These are phyloP conservation scores for Thalassiosira livingstoniorum DNA, from an alignment of 352 stramenopile genomes.

Conservation along the genomic window DNA sequence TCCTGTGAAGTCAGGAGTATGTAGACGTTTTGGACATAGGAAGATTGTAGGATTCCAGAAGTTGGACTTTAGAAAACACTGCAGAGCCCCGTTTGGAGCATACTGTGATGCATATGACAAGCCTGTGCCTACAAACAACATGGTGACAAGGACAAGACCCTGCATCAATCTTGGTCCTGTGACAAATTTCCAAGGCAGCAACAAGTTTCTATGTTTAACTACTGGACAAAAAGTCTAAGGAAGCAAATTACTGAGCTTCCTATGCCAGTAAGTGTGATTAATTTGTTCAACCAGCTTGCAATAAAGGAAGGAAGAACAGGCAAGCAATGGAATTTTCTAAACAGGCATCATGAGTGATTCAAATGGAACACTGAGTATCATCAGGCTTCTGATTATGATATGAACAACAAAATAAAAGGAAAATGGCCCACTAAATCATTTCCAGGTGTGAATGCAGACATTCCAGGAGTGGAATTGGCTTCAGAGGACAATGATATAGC, in stretches of 20 bases:
- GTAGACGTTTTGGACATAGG: neutral
- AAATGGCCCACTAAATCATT: neutral
- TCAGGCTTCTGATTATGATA: neutral
- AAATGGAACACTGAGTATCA: neutral
- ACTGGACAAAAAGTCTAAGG: neutral
- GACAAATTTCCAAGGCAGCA: neutral
- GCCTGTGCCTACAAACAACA: neutral
- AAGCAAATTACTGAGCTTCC: neutral
- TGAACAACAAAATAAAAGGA: neutral
- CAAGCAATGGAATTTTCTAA: neutral
- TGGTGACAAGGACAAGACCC: neutral
- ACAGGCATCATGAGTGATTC: neutral
- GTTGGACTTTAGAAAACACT: slow-evolving; percentile 1
- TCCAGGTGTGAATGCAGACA: slow-evolving; percentile 4
- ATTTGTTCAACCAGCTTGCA: neutral
- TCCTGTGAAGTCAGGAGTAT: neutral
- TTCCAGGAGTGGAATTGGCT: slow-evolving; percentile 7
- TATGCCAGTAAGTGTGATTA: slow-evolving; percentile 14
- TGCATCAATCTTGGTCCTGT: slow-evolving; percentile 1
- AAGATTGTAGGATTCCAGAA: neutral
- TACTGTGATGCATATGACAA: neutral
- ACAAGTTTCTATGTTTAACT: neutral
- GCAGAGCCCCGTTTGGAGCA: neutral
- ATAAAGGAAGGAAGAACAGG: neutral
- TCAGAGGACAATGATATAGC: neutral